phyloP scores from a whole-genome alignment of 2,329 filamentous ascomycete species.

The Neurospora sp. region DNA sequence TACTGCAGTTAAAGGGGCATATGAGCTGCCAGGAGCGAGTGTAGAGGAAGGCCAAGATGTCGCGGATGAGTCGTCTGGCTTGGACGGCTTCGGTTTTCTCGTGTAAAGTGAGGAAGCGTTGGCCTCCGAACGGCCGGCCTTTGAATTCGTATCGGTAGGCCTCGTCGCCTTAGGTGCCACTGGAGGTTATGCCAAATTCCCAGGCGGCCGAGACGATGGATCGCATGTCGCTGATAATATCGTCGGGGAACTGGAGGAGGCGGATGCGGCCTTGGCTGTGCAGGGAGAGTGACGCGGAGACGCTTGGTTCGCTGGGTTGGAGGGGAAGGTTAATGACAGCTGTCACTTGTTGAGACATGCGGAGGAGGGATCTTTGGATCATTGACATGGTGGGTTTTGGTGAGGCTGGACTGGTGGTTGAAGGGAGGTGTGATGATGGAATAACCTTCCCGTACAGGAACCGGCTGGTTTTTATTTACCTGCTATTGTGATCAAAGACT shows the following conservation, averaged over 20 bases:
- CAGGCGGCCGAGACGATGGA: slow-evolving; percentile 14
- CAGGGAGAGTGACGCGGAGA: slow-evolving; percentile 16
- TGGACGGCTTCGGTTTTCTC: slow-evolving; percentile 5
- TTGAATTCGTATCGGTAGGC: slow-evolving; percentile 16
- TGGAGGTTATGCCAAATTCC: slow-evolving; percentile 15
- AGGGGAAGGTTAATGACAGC: neutral
- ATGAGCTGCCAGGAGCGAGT: slow-evolving; percentile 11
- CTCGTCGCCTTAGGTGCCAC: slow-evolving; percentile 1
- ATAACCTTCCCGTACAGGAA: neutral
- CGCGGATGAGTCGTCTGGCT: slow-evolving; percentile 14
- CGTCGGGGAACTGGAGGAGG: slow-evolving; percentile 16
- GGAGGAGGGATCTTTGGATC: neutral
- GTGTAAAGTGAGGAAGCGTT: slow-evolving; percentile 5
- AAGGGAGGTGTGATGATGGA: neutral
- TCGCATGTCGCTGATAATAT: slow-evolving; percentile 9
- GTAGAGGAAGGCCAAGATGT: slow-evolving; percentile 16
- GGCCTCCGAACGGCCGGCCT: slow-evolving; percentile 12
- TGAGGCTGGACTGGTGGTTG: neutral
- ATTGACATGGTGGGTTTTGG: neutral
- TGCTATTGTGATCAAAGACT: neutral
- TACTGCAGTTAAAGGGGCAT: slow-evolving; percentile 8
- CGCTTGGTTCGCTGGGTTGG: neutral
- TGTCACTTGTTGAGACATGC: neutral
- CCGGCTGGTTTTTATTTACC: neutral
- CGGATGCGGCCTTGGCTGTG: slow-evolving; percentile 16